Conservation (phyloP, 2,329 filamentous ascomycete genomes). For the Phaeosphaeria sp. region DNA sequence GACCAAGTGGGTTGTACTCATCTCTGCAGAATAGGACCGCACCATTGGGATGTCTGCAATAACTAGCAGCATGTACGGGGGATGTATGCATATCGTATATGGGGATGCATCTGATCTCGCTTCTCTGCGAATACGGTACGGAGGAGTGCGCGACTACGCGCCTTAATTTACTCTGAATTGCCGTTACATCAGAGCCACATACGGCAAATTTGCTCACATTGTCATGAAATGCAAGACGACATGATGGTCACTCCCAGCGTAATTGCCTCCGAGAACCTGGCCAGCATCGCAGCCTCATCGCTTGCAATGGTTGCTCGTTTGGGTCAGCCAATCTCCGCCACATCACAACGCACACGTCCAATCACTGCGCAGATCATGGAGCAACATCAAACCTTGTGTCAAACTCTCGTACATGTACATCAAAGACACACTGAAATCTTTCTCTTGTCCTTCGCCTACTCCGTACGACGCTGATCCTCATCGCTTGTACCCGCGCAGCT, state of each 20-base stretch:
- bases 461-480: background rate
- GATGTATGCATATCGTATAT: background rate
- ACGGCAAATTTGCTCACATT: constrained; percentile 4
- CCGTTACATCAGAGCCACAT: constrained; percentile 3
- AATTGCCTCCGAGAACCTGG: background rate
- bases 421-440: background rate
- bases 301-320: background rate
- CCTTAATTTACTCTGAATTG: constrained; percentile 5
- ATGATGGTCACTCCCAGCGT: background rate
- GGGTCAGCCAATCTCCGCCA: background rate
- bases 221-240: background rate
- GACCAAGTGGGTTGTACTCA: background rate
- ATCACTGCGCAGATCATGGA: background rate
- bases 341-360: background rate
- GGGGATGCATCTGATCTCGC: background rate
- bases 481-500: constrained; percentile 1
- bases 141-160: background rate
- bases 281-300: background rate
- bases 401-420: background rate
- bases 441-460: background rate
- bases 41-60: background rate
- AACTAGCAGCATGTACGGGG: background rate
- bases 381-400: background rate
- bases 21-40: constrained; percentile 3
- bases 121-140: background rate